These are phyloP conservation scores for Lobosporangium transversale DNA, from an alignment of 192 early-diverging fungal species.

Conservation along the genomic window DNA sequence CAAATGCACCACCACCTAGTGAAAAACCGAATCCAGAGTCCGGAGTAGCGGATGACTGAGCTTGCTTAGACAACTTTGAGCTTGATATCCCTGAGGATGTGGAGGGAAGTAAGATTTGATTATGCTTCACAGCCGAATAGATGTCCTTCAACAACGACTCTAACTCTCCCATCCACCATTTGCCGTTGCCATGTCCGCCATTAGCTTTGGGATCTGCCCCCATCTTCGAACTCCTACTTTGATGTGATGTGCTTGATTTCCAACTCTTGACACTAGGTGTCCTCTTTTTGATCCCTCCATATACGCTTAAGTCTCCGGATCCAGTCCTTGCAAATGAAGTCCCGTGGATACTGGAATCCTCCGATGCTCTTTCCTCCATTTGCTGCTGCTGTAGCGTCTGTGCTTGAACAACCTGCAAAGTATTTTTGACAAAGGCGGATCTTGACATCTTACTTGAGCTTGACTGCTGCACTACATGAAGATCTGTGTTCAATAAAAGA, in stretches of 20 bases:
- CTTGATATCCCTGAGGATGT: slow-evolving; percentile 11
- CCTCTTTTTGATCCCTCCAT: slow-evolving; percentile 17
- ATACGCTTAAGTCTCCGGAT: slow-evolving; percentile 8
- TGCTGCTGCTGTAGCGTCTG: slow-evolving; percentile 4
- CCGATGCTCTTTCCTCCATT: slow-evolving; percentile 2
- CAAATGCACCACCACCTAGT: neutral
- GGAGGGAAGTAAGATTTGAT: slow-evolving; percentile 65
- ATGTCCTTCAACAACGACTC: slow-evolving; percentile 69
- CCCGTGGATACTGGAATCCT: neutral
- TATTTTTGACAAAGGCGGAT: slow-evolving; percentile 78
- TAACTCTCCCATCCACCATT: slow-evolving; percentile 66
- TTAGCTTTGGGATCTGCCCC: slow-evolving; percentile 29
- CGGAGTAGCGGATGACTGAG: slow-evolving; percentile 6
- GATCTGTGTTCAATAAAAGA: slow-evolving; percentile 91
- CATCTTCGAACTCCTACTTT: slow-evolving; percentile 15
- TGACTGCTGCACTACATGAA: slow-evolving; percentile 83
- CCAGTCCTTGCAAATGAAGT: neutral
- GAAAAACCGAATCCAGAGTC: slow-evolving; percentile 5
- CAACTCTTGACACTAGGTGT: slow-evolving; percentile 54
- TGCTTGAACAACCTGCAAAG: slow-evolving; percentile 58
- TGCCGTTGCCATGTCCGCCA: slow-evolving; percentile 33
- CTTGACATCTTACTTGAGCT: slow-evolving; percentile 74
- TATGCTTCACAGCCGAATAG: slow-evolving; percentile 67
- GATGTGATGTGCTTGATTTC: slow-evolving; percentile 11
- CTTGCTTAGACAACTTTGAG: slow-evolving; percentile 13